Percentiles rank a stretch among this genome's conserved stretches.
Conservation (phyloP, 1,284 basidiomycete species). For the Microstroma glucosiphilum region DNA sequence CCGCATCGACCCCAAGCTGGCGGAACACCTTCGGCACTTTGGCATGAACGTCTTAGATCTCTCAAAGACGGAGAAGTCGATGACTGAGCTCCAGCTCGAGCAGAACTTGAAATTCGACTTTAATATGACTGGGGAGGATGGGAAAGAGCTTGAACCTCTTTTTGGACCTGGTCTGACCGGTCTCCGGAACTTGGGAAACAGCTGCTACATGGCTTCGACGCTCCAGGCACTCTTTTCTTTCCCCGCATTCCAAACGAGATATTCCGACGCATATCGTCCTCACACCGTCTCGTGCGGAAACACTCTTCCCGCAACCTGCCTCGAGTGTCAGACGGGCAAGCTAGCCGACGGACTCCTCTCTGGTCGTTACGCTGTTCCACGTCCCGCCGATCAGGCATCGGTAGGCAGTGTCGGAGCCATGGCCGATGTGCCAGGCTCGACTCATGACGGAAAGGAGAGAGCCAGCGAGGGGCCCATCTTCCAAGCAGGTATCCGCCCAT, state of each 20-base stretch:
- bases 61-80: slow-evolving; percentile 90
- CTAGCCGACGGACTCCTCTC: slow-evolving; percentile 85
- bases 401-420: slow-evolving; percentile 11
- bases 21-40: slow-evolving; percentile 69
- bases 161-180: slow-evolving; percentile 86
- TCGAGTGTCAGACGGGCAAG: slow-evolving; percentile 93
- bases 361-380: slow-evolving; percentile 76
- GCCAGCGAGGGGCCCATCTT: slow-evolving; percentile 54
- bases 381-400: slow-evolving; percentile 24
- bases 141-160: slow-evolving; percentile 76
- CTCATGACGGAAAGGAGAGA: slow-evolving; percentile 10
- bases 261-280: slow-evolving; percentile 58
- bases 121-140: slow-evolving; percentile 82
- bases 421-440: neutral
- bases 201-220: slow-evolving; percentile 95
- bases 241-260: slow-evolving; percentile 69
- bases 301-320: slow-evolving; percentile 69
- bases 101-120: slow-evolving; percentile 95
- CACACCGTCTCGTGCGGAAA: slow-evolving; percentile 67
- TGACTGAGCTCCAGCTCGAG: slow-evolving; percentile 96
- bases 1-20: slow-evolving; percentile 71
- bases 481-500: slow-evolving; percentile 78
- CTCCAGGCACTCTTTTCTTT: slow-evolving; percentile 81
- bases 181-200: slow-evolving; percentile 86
- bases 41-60: slow-evolving; percentile 79